These are phyloP conservation scores for Solanum gracilifrons DNA, from an alignment of 257 asterid species.

Conservation along the genomic window DNA sequence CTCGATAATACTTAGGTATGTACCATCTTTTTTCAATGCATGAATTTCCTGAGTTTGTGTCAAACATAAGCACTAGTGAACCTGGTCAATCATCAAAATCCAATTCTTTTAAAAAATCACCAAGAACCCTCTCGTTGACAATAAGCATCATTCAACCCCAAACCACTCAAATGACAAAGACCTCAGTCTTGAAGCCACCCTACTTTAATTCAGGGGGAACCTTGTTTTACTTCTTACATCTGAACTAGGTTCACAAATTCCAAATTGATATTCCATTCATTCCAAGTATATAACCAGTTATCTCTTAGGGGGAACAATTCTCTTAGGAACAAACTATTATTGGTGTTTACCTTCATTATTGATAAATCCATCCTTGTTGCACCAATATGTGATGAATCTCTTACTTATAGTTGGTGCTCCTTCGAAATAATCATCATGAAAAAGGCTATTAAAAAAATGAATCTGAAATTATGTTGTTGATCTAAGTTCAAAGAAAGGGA, in stretches of 20 bases:
- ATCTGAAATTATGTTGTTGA: too few species aligned
- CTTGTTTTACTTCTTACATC: background rate
- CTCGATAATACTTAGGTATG: background rate
- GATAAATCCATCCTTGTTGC: background rate
- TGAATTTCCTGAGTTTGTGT: background rate
- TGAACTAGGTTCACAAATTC: background rate
- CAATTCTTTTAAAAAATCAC: background rate
- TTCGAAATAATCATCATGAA: background rate
- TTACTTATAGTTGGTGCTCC: background rate
- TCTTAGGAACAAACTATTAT: background rate
- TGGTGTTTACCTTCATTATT: background rate
- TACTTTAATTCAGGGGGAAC: background rate
- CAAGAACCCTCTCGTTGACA: background rate
- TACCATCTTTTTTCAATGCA: background rate
- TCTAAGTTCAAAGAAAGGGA: too few species aligned
- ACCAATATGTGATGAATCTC: background rate
- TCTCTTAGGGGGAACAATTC: background rate
- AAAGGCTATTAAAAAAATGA: too few species aligned
- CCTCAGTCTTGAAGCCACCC: background rate
- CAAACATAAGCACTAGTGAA: too few species aligned
- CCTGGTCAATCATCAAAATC: background rate
- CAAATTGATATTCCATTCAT: too few species aligned
- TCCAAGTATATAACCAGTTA: background rate
- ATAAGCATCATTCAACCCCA: background rate
- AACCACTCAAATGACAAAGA: background rate